Evolutionary conservation across 2,329 filamentous ascomycete genomes (phyloP).

Genomic region (Microascus cirrosus): DNA sequence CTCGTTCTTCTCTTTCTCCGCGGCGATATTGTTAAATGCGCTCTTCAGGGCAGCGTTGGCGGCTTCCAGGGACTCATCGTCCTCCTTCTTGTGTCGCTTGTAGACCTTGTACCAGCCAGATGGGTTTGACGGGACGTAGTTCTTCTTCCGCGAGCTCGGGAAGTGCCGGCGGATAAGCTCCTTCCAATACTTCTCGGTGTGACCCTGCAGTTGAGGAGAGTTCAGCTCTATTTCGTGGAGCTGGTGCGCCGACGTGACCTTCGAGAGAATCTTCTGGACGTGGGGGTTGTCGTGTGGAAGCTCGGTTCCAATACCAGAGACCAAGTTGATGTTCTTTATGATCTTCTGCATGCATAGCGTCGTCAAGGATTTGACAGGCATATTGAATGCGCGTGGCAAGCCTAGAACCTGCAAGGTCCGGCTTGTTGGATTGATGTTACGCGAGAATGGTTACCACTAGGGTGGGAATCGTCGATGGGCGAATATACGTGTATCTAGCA

Average conservation of each 20-base stretch:
- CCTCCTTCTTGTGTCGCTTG: constrained; percentile 51
- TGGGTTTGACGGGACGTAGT: constrained; percentile 53
- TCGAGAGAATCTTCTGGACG: constrained; percentile 56
- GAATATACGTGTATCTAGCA: neutral
- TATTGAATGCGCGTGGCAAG: constrained; percentile 8
- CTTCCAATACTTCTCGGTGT: constrained; percentile 65
- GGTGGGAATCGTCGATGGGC: neutral
- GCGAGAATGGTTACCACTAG: neutral
- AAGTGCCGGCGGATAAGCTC: constrained; percentile 72
- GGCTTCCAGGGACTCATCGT: constrained; percentile 35
- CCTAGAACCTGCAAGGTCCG: neutral
- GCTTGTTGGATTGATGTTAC: neutral
- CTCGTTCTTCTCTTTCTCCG: constrained; percentile 19
- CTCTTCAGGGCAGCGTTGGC: constrained; percentile 1
- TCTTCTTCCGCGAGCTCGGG: constrained; percentile 50
- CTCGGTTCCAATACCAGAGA: constrained; percentile 61
- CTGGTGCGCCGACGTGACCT: constrained; percentile 62
- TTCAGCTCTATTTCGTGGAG: constrained; percentile 63
- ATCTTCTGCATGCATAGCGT: constrained; percentile 38
- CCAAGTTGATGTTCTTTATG: constrained; percentile 39
- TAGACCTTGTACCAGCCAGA: constrained; percentile 72
- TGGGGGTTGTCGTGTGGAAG: constrained; percentile 48
- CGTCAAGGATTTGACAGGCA: constrained; percentile 37
- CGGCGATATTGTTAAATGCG: constrained; percentile 4
- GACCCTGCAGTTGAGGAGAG: constrained; percentile 63